phyloP scores from a whole-genome alignment of 441 rosid species.

The Populus hybrid region DNA sequence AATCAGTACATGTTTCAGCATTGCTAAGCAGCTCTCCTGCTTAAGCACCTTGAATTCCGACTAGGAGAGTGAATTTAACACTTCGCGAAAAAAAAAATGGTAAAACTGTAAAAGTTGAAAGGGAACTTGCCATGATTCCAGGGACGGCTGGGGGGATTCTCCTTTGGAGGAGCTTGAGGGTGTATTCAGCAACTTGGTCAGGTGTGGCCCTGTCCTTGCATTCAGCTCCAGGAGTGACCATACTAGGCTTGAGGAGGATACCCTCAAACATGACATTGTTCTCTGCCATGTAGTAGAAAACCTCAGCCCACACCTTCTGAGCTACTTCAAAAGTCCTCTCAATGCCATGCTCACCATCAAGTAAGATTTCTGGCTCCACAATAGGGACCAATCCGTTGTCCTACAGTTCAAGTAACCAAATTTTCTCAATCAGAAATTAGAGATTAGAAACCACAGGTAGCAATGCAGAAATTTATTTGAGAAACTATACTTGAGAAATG shows the following conservation, averaged over 20 bases:
- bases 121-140: slow-evolving; percentile 75
- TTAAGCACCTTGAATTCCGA: neutral
- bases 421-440: slow-evolving; percentile 8
- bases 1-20: neutral
- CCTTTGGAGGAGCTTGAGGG: slow-evolving; percentile 74
- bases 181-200: slow-evolving; percentile 73
- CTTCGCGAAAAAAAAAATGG: neutral
- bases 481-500: slow-evolving; percentile 63
- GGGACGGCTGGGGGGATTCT: slow-evolving; percentile 87
- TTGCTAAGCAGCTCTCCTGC: neutral
- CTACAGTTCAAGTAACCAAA: slow-evolving; percentile 29
- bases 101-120: neutral
- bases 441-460: neutral
- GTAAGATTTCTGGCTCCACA: slow-evolving; percentile 93
- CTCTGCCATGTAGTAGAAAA: slow-evolving; percentile 89
- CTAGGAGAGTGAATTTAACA: neutral
- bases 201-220: slow-evolving; percentile 78
- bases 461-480: neutral
- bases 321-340: slow-evolving; percentile 91
- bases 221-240: slow-evolving; percentile 98
- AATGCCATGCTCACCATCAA: slow-evolving; percentile 85
- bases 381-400: slow-evolving; percentile 93
- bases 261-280: slow-evolving; percentile 88
- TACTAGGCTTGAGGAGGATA: slow-evolving; percentile 92
- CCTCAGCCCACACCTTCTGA: slow-evolving; percentile 88